Evolutionary conservation across 208 protist genomes (phyloP).

Genomic region (Wallacemonas sp.): DNA sequence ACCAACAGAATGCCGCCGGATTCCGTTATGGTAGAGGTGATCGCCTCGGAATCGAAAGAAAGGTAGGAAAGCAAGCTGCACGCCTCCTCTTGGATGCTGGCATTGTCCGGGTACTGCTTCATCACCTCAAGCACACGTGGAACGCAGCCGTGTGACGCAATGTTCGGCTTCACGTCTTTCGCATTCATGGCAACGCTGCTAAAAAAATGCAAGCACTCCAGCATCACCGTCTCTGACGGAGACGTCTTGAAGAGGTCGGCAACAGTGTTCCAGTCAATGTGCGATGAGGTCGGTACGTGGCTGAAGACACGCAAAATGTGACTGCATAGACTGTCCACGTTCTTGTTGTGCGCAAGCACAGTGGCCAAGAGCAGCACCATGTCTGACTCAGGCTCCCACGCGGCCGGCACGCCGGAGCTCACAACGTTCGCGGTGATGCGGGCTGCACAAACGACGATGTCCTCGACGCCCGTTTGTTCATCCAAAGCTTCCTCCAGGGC

Average conservation of each 20-base stretch:
- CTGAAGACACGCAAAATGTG: constrained; percentile 82
- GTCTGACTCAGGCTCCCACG: constrained; percentile 51
- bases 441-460: constrained; percentile 61
- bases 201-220: constrained; percentile 80
- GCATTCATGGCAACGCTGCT: constrained; percentile 78
- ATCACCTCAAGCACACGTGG: constrained; percentile 75
- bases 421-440: constrained; percentile 77
- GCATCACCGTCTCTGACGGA: constrained; percentile 57
- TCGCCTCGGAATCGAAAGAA: constrained; percentile 89
- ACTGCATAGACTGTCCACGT: constrained; percentile 68
- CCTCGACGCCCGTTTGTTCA: constrained; percentile 67
- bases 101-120: constrained; percentile 51
- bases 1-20: constrained; percentile 68
- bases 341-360: constrained; percentile 50
- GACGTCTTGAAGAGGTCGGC: constrained; percentile 57
- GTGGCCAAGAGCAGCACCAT: constrained; percentile 69
- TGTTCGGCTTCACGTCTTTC: constrained; percentile 82
- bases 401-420: constrained; percentile 52
- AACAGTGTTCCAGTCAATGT: constrained; percentile 76
- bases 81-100: constrained; percentile 74
- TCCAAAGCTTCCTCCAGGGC: constrained; percentile 67
- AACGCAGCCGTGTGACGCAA: constrained; percentile 77
- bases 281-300: constrained; percentile 71
- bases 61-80: constrained; percentile 90
- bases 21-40: constrained; percentile 82